phyloP scores from a whole-genome alignment of 345 rosid species.

The Syzygium aqueum region DNA sequence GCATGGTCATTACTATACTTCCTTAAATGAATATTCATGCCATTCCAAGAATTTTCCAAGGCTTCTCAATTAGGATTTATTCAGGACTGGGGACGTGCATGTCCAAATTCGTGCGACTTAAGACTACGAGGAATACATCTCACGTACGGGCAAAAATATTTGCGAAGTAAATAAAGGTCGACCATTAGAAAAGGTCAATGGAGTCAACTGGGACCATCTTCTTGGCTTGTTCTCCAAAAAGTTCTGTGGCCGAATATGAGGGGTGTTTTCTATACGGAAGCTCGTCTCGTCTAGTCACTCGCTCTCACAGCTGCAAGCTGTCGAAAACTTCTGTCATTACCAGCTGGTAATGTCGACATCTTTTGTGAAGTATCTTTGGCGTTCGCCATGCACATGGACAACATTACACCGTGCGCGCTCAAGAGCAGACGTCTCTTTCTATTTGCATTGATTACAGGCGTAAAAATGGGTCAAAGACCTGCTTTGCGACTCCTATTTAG shows the following conservation, averaged over 20 bases:
- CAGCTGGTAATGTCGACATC: no score
- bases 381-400: not conserved
- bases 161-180: not conserved
- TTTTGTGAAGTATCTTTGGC: not conserved
- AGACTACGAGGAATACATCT: not conserved
- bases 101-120: not conserved
- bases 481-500: not conserved
- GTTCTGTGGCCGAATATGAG: no score
- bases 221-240: not conserved
- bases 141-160: not conserved
- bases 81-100: not conserved
- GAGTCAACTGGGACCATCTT: not conserved
- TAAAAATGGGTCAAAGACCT: not conserved
- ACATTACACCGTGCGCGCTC: not conserved
- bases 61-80: not conserved
- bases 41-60: not conserved
- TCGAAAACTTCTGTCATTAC: no score
- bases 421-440: not conserved
- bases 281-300: no score
- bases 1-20: not conserved
- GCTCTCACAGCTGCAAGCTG: no score
- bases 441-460: not conserved
- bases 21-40: not conserved
- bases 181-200: not conserved
- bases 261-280: no score